Percentiles rank a stretch among this genome's conserved stretches.
These are phyloP conservation scores for Mycena indigotica DNA, from an alignment of 768 basidiomycete genomes.

Conservation along the genomic window DNA sequence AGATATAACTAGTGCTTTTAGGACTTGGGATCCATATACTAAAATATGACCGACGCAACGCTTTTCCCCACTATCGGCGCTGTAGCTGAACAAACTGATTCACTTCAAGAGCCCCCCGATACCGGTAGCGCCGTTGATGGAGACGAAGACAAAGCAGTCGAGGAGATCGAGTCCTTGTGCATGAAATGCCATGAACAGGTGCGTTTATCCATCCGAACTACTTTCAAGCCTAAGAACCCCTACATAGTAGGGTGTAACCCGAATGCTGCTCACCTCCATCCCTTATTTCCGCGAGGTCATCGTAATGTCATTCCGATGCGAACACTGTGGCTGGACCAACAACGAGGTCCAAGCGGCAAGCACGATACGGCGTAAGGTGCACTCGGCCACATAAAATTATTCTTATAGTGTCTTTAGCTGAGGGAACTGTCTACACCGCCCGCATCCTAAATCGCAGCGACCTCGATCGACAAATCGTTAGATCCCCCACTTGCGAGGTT, in stretches of 20 bases:
- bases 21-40: neutral
- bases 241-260: slow-evolving; percentile 73
- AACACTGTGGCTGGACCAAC: slow-evolving; percentile 85
- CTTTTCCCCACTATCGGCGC: slow-evolving; percentile 59
- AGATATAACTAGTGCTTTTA: neutral
- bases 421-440: slow-evolving; percentile 81
- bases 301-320: slow-evolving; percentile 95
- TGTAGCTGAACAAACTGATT: slow-evolving; percentile 50
- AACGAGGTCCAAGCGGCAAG: slow-evolving; percentile 96
- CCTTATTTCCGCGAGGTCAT: slow-evolving; percentile 96
- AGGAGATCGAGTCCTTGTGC: slow-evolving; percentile 89
- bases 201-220: slow-evolving; percentile 25
- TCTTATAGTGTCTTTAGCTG: slow-evolving; percentile 48
- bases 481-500: slow-evolving; percentile 81
- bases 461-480: slow-evolving; percentile 91
- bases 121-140: slow-evolving; percentile 51
- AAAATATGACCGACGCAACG: slow-evolving; percentile 25
- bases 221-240: slow-evolving; percentile 21
- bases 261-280: slow-evolving; percentile 88
- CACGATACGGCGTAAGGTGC: slow-evolving; percentile 70
- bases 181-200: slow-evolving; percentile 94
- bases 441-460: slow-evolving; percentile 74
- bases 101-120: slow-evolving; percentile 33
- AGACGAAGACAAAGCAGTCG: slow-evolving; percentile 66
- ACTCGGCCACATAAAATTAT: neutral